Evolutionary conservation across 495 filamentous ascomycete genomes (phyloP).

Genomic region (Hypoxylon fragiforme): DNA sequence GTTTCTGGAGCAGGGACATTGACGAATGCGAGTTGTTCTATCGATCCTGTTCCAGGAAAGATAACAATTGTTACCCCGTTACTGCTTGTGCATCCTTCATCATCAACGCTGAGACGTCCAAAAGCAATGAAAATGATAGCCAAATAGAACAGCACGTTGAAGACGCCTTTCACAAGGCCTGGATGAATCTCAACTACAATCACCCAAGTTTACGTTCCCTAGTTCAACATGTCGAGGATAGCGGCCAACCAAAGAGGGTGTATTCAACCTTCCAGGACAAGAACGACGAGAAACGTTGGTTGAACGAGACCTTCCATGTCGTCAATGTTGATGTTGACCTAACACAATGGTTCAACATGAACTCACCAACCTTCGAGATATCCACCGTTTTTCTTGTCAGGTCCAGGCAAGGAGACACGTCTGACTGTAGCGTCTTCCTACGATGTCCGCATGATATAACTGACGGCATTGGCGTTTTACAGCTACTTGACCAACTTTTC

Average conservation of each 20-base stretch:
- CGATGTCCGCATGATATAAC: conserved; percentile 52
- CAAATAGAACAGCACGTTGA: conserved; percentile 16
- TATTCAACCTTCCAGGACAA: conserved; percentile 37
- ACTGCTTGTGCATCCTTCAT: conserved; percentile 47
- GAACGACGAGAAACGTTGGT: conserved; percentile 36
- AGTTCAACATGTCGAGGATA: conserved; percentile 35
- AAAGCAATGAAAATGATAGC: neutral
- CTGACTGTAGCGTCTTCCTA: conserved; percentile 45
- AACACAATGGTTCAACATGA: conserved; percentile 46
- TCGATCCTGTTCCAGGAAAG: conserved; percentile 35
- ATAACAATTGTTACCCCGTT: conserved; percentile 36
- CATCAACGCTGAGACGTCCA: conserved; percentile 39
- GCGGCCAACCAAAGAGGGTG: conserved; percentile 42
- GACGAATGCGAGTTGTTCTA: conserved; percentile 54
- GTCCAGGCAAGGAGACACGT: neutral
- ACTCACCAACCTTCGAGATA: conserved; percentile 41
- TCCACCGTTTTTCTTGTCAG: conserved; percentile 49
- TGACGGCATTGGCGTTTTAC: conserved; percentile 53
- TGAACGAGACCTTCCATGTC: conserved; percentile 42
- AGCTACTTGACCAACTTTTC: conserved; percentile 40
- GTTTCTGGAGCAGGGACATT: conserved; percentile 46
- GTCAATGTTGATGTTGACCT: conserved; percentile 37
- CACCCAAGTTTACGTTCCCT: conserved; percentile 49
- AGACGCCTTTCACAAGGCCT: conserved; percentile 43
- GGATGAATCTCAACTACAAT: conserved; percentile 46